Evolutionary conservation across 2,329 filamentous ascomycete genomes (phyloP).

Genomic region (Scopulariopsis brevicaulis): DNA sequence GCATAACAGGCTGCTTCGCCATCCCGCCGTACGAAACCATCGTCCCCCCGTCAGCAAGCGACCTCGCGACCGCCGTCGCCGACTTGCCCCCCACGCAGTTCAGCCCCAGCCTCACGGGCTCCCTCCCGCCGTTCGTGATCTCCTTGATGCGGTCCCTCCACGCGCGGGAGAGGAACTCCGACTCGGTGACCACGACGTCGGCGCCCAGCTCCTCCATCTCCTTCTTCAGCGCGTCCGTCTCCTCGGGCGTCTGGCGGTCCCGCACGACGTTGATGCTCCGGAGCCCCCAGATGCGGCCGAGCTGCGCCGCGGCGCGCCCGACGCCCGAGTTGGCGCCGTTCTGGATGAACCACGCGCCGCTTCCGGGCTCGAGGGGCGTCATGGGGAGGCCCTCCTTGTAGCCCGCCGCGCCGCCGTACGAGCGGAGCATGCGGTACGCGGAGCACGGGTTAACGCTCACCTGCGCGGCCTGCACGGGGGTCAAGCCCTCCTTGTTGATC

Average conservation of each 20-base stretch:
- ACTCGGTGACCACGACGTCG: constrained; percentile 43
- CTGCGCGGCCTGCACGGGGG: constrained; percentile 69
- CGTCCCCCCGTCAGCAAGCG: constrained; percentile 55
- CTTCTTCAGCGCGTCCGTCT: constrained; percentile 46
- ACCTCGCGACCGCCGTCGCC: constrained; percentile 67
- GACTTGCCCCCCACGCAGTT: constrained; percentile 93
- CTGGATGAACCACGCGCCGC: constrained; percentile 85
- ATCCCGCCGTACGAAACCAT: constrained; percentile 95
- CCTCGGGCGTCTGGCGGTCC: constrained; percentile 51
- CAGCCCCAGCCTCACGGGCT: constrained; percentile 64
- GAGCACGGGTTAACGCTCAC: constrained; percentile 90
- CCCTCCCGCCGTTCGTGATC: constrained; percentile 59
- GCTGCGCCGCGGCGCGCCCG: constrained; percentile 80
- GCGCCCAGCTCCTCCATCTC: constrained; percentile 45
- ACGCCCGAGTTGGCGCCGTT: constrained; percentile 95
- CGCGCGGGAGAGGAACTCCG: constrained; percentile 41
- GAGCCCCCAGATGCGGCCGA: constrained; percentile 76
- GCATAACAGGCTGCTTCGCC: constrained; percentile 71
- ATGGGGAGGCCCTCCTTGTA: constrained; percentile 33
- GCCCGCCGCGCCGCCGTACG: constrained; percentile 49
- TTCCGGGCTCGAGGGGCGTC: constrained; percentile 29
- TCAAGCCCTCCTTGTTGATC: constrained; percentile 61
- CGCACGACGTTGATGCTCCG: constrained; percentile 85
- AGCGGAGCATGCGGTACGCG: constrained; percentile 83
- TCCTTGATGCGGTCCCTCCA: constrained; percentile 51